phyloP scores from a whole-genome alignment of 2,329 filamentous ascomycete genomes.

The Fusarium sororula region DNA sequence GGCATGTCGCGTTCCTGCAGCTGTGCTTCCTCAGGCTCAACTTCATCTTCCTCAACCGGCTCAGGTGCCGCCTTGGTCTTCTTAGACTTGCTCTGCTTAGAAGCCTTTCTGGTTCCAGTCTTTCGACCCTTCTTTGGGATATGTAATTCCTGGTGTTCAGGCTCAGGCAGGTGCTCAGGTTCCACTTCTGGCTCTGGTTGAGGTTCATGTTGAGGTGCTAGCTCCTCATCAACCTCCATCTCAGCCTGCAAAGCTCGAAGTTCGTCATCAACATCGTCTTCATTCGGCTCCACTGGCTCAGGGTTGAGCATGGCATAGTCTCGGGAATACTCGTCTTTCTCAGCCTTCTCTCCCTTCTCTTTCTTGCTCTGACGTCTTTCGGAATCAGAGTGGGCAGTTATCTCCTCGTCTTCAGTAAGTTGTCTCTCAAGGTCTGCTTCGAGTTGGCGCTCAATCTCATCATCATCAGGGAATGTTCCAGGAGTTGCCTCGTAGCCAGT shows the following conservation, averaged over 20 bases:
- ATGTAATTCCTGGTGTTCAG: conserved; percentile 48
- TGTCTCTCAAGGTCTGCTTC: conserved; percentile 71
- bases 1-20: conserved; percentile 2
- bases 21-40: conserved; percentile 12
- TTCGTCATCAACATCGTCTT: conserved; percentile 62
- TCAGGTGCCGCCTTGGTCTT: conserved; percentile 52
- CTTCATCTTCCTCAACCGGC: conserved; percentile 36
- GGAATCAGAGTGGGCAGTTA: conserved; percentile 57
- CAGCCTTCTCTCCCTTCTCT: conserved; percentile 42
- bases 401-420: conserved; percentile 62
- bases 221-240: conserved; percentile 51
- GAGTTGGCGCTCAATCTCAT: conserved; percentile 72
- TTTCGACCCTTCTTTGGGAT: conserved; percentile 66
- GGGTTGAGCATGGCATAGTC: conserved; percentile 65
- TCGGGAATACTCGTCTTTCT: conserved; percentile 44
- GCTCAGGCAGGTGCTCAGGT: conserved; percentile 15
- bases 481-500: conserved; percentile 53
- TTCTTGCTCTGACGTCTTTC: conserved; percentile 50
- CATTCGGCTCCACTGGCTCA: conserved; percentile 53
- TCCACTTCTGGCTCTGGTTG: conserved; percentile 18
- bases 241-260: conserved; percentile 60
- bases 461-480: conserved; percentile 64
- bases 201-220: conserved; percentile 7
- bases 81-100: conserved; percentile 60
- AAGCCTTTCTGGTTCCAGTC: conserved; percentile 59